Conservation (phyloP, 2,329 filamentous ascomycete genomes). For the Xylaria sp. region DNA sequence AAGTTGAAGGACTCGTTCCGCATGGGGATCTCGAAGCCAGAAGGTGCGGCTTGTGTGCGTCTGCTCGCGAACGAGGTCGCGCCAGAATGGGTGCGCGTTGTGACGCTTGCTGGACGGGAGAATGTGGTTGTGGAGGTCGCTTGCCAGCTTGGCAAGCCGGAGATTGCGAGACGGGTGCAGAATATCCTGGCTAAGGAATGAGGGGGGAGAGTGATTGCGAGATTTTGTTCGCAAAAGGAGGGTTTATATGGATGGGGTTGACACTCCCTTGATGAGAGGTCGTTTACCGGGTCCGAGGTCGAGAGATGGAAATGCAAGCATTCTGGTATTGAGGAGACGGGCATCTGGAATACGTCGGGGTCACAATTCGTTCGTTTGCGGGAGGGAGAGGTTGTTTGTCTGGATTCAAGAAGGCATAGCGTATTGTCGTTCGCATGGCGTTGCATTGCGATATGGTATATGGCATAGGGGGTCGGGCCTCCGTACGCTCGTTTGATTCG, state of each 20-base stretch:
- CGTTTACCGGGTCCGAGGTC: no score
- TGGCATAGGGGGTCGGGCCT: no score
- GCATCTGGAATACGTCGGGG: not conserved
- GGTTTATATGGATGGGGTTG: no score
- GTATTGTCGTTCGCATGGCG: not conserved
- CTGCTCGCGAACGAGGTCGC: conserved; percentile 51
- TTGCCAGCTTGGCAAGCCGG: conserved; percentile 31
- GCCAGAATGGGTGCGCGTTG: conserved; percentile 51
- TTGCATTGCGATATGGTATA: not conserved
- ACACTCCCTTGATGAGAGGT: no score
- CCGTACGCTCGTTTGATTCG: no score
- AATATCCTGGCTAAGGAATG: conserved; percentile 18
- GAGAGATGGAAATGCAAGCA: no score
- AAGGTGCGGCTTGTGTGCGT: conserved; percentile 45
- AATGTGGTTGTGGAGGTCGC: conserved; percentile 52
- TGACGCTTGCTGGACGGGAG: conserved; percentile 48
- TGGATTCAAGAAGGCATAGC: not conserved
- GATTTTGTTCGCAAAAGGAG: not conserved
- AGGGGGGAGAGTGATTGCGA: not conserved
- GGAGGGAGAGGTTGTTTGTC: not conserved
- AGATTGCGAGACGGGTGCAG: conserved; percentile 31
- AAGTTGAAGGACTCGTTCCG: conserved; percentile 64
- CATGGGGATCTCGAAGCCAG: conserved; percentile 48
- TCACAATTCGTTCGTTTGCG: not conserved
- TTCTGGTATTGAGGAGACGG: no score